These are phyloP conservation scores for Neurospora sp. DNA, from an alignment of 2,329 filamentous ascomycete genomes.

Conservation along the genomic window DNA sequence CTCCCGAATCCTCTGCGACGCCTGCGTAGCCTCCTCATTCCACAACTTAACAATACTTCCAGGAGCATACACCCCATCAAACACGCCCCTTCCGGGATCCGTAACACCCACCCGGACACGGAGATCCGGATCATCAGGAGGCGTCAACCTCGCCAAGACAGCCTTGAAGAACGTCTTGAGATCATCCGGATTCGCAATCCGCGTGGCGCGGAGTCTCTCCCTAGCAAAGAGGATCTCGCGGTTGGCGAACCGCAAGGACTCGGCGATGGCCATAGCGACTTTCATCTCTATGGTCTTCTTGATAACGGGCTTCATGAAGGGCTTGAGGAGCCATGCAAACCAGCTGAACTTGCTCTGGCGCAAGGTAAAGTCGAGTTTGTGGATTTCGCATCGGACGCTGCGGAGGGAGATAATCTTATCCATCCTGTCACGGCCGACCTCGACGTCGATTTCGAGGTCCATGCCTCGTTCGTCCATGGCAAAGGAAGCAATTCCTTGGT, in stretches of 20 bases:
- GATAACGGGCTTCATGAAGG: constrained; percentile 70
- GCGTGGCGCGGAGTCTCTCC: constrained; percentile 75
- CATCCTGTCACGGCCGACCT: constrained; percentile 65
- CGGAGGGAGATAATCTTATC: constrained; percentile 75
- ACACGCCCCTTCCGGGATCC: constrained; percentile 46
- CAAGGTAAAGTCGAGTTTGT: constrained; percentile 75
- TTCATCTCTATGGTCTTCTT: constrained; percentile 71
- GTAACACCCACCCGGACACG: constrained; percentile 64
- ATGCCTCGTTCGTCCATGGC: constrained; percentile 77
- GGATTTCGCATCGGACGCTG: constrained; percentile 68
- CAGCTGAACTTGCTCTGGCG: constrained; percentile 66
- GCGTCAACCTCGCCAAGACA: constrained; percentile 64
- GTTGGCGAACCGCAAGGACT: constrained; percentile 64
- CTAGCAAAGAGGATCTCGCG: constrained; percentile 78
- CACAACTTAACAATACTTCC: constrained; percentile 85
- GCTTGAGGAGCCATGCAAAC: constrained; percentile 75
- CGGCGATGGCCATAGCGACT: constrained; percentile 60
- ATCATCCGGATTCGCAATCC: constrained; percentile 72
- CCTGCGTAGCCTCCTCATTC: constrained; percentile 66
- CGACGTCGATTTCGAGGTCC: constrained; percentile 75
- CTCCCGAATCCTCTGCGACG: constrained; percentile 65
- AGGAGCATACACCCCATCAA: constrained; percentile 77
- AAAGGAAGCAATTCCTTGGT: constrained; percentile 80
- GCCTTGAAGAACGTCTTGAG: constrained; percentile 74
- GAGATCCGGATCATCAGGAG: constrained; percentile 64